A percentile compares a stretch with the other conserved stretches of the same genome.
Evolutionary conservation across 768 basidiomycete species (phyloP).

Genomic region (Psilocybe cubensis): DNA sequence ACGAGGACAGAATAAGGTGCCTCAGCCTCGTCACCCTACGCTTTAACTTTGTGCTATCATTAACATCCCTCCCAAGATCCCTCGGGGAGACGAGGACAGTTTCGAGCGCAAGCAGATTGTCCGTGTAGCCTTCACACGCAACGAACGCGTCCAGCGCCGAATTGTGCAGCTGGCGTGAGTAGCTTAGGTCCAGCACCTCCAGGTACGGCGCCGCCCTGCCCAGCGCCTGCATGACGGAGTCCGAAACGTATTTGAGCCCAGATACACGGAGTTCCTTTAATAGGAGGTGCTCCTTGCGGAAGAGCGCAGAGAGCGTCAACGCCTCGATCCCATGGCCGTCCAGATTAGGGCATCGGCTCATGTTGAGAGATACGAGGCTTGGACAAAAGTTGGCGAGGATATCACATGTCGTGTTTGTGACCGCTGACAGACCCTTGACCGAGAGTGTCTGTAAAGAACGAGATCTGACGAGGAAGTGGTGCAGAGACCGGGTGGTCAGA

Average conservation of each 20-base stretch:
- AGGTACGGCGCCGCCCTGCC: constrained; percentile 72
- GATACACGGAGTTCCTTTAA: constrained; percentile 70
- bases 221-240: constrained; percentile 64
- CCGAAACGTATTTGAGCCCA: constrained; percentile 64
- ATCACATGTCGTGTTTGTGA: constrained; percentile 76
- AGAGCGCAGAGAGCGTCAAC: constrained; percentile 46
- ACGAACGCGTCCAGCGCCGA: constrained; percentile 77
- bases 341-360: constrained; percentile 73
- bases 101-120: constrained; percentile 35
- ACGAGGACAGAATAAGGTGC: constrained; percentile 76
- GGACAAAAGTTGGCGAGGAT: constrained; percentile 64
- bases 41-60: constrained; percentile 47
- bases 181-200: constrained; percentile 82
- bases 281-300: constrained; percentile 49
- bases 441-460: constrained; percentile 59
- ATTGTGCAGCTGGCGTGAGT: constrained; percentile 72
- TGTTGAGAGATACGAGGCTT: constrained; percentile 60
- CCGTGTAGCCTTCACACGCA: constrained; percentile 46
- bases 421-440: constrained; percentile 69
- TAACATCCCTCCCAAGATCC: constrained; percentile 65
- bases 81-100: constrained; percentile 60
- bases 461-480: constrained; percentile 69
- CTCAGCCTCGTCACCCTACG: constrained; percentile 70
- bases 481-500: constrained; percentile 68
- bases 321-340: constrained; percentile 63